A percentile compares a stretch with the other conserved stretches of the same genome.
phyloP scores from a whole-genome alignment of 2,329 filamentous ascomycete species.

The Alternaria postmessia region DNA sequence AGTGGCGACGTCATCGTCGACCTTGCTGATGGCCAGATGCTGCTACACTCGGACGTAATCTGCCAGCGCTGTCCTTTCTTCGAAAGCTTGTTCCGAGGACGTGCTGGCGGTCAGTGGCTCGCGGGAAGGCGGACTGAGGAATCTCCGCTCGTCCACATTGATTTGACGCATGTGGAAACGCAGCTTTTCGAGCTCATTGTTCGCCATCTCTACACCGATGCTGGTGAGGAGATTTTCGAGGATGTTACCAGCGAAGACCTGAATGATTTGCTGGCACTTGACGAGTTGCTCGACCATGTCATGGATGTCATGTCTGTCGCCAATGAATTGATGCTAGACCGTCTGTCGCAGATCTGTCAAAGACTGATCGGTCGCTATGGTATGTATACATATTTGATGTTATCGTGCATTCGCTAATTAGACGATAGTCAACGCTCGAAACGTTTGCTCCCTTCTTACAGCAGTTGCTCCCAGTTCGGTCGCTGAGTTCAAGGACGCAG shows the following conservation, averaged over 20 bases:
- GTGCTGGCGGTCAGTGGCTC: conserved; percentile 85
- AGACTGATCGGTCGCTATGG: conserved; percentile 80
- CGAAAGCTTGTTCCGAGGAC: conserved; percentile 85
- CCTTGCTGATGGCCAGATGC: conserved; percentile 73
- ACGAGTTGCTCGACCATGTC: conserved; percentile 87
- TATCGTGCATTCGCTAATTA: conserved; percentile 18
- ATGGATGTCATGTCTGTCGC: conserved; percentile 89
- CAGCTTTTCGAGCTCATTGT: conserved; percentile 81
- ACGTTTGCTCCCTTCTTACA: conserved; percentile 85
- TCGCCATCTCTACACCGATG: conserved; percentile 82
- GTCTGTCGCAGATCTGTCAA: conserved; percentile 89
- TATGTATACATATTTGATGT: conserved; percentile 48
- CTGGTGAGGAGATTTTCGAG: conserved; percentile 82
- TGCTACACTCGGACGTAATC: conserved; percentile 79
- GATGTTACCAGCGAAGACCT: conserved; percentile 70
- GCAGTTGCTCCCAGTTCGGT: conserved; percentile 85
- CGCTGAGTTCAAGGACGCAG: conserved; percentile 84
- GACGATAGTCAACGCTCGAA: conserved; percentile 62
- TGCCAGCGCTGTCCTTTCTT: conserved; percentile 93
- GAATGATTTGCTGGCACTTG: conserved; percentile 60
- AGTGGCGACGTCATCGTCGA: conserved; percentile 83
- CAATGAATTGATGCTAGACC: conserved; percentile 94
- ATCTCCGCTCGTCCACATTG: conserved; percentile 69
- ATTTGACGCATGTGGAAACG: conserved; percentile 80
- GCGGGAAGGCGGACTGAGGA: conserved; percentile 67